A percentile compares a stretch with the other conserved stretches of the same genome.
Evolutionary conservation across 75 land plant species (phyloP).

Genomic region (Cunninghamia lanceolata): DNA sequence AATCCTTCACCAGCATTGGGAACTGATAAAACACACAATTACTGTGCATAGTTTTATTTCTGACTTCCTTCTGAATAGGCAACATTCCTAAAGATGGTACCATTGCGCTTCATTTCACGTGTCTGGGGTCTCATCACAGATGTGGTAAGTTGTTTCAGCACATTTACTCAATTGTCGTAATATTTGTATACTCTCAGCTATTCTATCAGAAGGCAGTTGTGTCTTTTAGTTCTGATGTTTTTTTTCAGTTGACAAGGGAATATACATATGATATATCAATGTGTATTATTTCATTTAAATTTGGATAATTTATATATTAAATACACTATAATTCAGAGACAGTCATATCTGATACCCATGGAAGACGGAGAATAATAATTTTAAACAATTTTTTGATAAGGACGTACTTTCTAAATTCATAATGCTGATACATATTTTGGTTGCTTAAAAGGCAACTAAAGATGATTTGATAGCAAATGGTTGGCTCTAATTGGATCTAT

Average conservation of each 20-base stretch:
- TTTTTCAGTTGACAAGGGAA: not conserved
- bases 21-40: not conserved
- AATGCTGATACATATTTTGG: not conserved
- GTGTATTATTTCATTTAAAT: not conserved
- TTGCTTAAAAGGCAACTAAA: not conserved
- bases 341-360: not conserved
- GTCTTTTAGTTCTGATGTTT: not conserved
- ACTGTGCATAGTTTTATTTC: not conserved
- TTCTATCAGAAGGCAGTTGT: not conserved
- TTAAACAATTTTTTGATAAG: not conserved
- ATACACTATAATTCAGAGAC: not conserved
- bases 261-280: not conserved
- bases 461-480: not conserved
- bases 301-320: not conserved
- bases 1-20: not conserved
- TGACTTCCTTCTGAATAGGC: conserved; percentile 48
- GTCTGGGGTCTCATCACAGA: conserved; percentile 72
- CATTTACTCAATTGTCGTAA: not conserved
- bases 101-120: conserved; percentile 84
- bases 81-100: conserved; percentile 71
- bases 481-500: not conserved
- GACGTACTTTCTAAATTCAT: not conserved
- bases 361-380: not conserved
- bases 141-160: conserved; percentile 46
- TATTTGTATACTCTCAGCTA: not conserved